Percentiles rank a stretch among this genome's conserved stretches.
Evolutionary conservation across 768 basidiomycete genomes (phyloP).

Genomic region (Peribolospora kevripleyi): DNA sequence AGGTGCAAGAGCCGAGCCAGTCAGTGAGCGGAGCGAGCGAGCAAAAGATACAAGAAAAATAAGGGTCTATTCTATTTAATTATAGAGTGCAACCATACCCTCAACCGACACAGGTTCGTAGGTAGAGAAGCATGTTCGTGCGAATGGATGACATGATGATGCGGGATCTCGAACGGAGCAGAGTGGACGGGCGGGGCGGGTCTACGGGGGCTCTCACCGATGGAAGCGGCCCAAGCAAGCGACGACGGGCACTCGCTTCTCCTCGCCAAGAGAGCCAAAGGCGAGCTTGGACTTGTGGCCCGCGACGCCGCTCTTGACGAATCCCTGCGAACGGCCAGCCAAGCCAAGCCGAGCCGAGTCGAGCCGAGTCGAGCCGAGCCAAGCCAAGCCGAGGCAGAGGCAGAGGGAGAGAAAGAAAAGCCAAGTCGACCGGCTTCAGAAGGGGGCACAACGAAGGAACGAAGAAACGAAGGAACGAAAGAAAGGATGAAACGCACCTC

Average conservation of each 20-base stretch:
- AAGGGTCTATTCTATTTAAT: background rate
- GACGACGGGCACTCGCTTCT: constrained; percentile 48
- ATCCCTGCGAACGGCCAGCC: background rate
- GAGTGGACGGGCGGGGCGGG: too few relatives aligned
- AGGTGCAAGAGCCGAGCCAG: constrained; percentile 1
- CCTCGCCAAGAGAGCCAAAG: constrained; percentile 47
- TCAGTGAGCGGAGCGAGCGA: background rate
- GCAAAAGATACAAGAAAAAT: constrained; percentile 5
- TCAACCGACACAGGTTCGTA: background rate
- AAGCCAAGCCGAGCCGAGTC: background rate
- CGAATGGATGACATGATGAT: too few relatives aligned
- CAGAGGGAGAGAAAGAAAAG: too few relatives aligned
- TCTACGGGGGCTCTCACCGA: too few relatives aligned
- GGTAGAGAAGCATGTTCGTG: too few relatives aligned
- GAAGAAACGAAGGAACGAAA: background rate
- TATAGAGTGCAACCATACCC: constrained; percentile 8
- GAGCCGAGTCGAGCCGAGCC: background rate
- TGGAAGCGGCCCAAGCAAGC: constrained; percentile 64
- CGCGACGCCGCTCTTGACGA: constrained; percentile 22
- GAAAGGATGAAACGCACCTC: constrained; percentile 30
- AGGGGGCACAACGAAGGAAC: background rate
- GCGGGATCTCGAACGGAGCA: too few relatives aligned
- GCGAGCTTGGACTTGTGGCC: constrained; percentile 61
- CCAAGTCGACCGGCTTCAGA: background rate
- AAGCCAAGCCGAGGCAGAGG: too few relatives aligned